Base-by-base conservation (phyloP, 2,329 filamentous ascomycete genomes). In the Aspergillus pseudotamarii region DNA sequence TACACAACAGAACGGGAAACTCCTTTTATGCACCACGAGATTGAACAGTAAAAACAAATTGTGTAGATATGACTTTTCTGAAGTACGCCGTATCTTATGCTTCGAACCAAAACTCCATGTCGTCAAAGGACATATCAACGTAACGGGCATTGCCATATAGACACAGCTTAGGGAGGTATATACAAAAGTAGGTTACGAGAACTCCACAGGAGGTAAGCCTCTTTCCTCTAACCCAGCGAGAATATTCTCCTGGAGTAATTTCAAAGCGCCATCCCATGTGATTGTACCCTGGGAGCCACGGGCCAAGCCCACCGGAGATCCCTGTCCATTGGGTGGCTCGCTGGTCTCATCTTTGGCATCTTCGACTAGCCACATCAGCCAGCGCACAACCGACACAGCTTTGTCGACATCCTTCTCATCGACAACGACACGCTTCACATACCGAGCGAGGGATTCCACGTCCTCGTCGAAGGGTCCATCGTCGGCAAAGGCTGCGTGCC, bases 401-500 rank as follows among this genome's bases (percentile, higher is more conserved):
- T 96, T 97, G 6, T 85, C 85, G 78, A 95, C 83, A 74, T 97
- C 89, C 62, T 85, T 83, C 76, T 98, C 95, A 62, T 94, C 89
- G 1, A 80, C 64, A 0, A 97, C 84, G 0, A 98, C 92, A 30
- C 85, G 85, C 6, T 75, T 81, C 34, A 98, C 76, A 76, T 96
- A 98, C 72, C 82, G 85, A 59, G 85, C 86, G 64, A 98, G 82
- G 43, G 94, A 88, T 46, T 84, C 84, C 0, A 94, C 89, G 76
- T 99, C 95, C 62, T 91, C 88, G 0, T 79, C 79, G 76, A 95
- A 93, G 1, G 95, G 95, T 0, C 91, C 93, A 3, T 94, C 90
- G 6, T 83, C 82, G 41, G 77, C 81, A 64, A 94, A 96, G 64
- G 90, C 88, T 3, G 80, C 74, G 67, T 93, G 85, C 95, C 95